Evolutionary conservation across 2,329 filamentous ascomycete species (phyloP).

Genomic region (Aspergillus sp.): DNA sequence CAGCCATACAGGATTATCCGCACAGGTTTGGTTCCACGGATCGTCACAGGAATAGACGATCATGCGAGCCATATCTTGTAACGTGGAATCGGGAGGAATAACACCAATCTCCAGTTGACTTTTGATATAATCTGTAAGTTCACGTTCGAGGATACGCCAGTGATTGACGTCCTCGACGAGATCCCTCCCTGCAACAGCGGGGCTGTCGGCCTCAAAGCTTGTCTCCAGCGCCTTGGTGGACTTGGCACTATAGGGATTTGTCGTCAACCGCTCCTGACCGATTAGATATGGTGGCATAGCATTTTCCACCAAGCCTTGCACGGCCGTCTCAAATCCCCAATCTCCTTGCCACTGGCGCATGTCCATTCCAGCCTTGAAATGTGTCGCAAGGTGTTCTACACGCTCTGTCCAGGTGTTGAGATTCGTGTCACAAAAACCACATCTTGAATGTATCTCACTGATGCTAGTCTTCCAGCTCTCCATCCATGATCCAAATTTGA

Average conservation of each 20-base stretch:
- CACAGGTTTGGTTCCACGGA: slow-evolving; percentile 12
- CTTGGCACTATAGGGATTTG: slow-evolving; percentile 5
- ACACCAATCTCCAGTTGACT: background rate
- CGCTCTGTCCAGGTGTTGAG: slow-evolving; percentile 12
- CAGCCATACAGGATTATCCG: slow-evolving; percentile 9
- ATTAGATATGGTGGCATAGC: slow-evolving; percentile 39
- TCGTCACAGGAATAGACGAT: slow-evolving; percentile 9
- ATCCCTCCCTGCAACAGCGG: background rate
- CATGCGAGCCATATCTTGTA: slow-evolving; percentile 12
- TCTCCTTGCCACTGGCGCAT: slow-evolving; percentile 40
- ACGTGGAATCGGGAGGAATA: slow-evolving; percentile 1
- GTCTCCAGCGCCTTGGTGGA: background rate
- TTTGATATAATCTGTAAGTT: slow-evolving; percentile 9
- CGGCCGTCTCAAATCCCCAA: slow-evolving; percentile 39
- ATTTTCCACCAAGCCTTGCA: slow-evolving; percentile 37
- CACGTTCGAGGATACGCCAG: background rate
- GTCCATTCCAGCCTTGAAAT: slow-evolving; percentile 37
- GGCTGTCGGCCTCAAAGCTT: background rate
- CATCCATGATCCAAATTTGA: slow-evolving; percentile 53
- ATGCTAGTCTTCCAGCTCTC: slow-evolving; percentile 56
- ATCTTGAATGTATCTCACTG: slow-evolving; percentile 48
- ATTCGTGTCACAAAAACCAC: slow-evolving; percentile 23
- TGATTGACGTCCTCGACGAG: slow-evolving; percentile 7
- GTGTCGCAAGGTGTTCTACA: slow-evolving; percentile 38
- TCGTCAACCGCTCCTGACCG: slow-evolving; percentile 26